Base-by-base conservation (phyloP, 495 filamentous ascomycete species). In the Penicillium taxi region DNA sequence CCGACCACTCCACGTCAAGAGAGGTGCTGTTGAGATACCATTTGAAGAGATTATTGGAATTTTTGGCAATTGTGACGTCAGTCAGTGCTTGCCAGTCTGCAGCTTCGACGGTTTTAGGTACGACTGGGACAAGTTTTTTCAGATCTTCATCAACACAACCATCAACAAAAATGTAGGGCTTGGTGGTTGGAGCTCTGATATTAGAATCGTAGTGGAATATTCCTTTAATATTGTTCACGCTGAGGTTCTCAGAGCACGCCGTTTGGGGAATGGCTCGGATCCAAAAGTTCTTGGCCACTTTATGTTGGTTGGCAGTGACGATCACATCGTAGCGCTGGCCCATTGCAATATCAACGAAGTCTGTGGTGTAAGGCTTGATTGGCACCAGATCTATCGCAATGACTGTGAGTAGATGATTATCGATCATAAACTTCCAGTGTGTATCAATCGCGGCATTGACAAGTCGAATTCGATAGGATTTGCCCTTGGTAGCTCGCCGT, bases 271-370 rank as follows among this genome's bases (percentile, higher is more conserved):
- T 70, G n/a, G 74, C 66, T 16, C 77, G 73, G 30, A 83, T 64
- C 82, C 82, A 86, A 61, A 79, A 86, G 50, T 73, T 73, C 6
- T 57, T 37, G n/a, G 43, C 40, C 6, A 33, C 18, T 0, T 44
- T 44, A 14, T 37, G 35, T 41, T 74, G 54, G 35, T 70, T 63
- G n/a, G 80, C 82, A 28, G 73, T 70, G 32, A 86, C 72, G 42
- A 82, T 73, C 12, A 86, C 65, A 41, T 85, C 74, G 57, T 81
- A 81, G 23, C 82, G 70, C 59, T 86, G 79, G 11, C 65, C 81
- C 51, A 85, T 84, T 20, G 53, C 74, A 34, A 86, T 64, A 17
- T 61, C 48, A 9, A 83, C 41, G 19, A 61, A 59, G 19, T 42
- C 37, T 0, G 67, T 67, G 2, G 42, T 56, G 41, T 62, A 78